Base-by-base conservation (phyloP, 257 asterid genomes). In the Scutellaria galericulata region DNA sequence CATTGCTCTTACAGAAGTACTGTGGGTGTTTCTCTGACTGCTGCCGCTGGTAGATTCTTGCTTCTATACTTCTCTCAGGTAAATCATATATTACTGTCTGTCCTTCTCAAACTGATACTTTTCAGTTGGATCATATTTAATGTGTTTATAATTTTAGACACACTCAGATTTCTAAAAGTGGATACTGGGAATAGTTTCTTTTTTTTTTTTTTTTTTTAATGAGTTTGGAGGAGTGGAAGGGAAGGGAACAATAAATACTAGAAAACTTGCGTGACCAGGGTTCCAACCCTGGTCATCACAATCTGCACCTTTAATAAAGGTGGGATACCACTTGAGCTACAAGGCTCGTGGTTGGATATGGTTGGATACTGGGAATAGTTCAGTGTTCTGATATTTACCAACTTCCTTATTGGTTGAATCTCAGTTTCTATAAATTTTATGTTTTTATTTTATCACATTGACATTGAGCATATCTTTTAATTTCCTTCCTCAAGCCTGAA, bases 1-100 rank as follows among this genome's bases (percentile, higher is more conserved):
- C 99, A 91, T 83, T 94, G 99, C 83, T 91, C 99, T n/a, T 94
- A 94, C 79, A 81, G 63, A 82, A 78, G 86, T 75, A 83, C 90
- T 69, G 10, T 90, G 74, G 76, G 85, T 57, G 86, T 87, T 78
- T 85, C 96, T 76, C 9, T 85, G 65, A 73, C 89, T 58, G 85
- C 86, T 68, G 89, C 96, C 78, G 89, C 95, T 71, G 86, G 93
- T 61, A 86, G 99, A 86, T 95, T 95, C 84, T 86, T 87, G 81
- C 90, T 95, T 80, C 65, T 92, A 79, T 95, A 92, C 75, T 85
- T 85, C 79, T 75, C 94, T 64, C 83, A 92, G 99, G 98, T 92
- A 64, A 63, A 77, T 63, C 45, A 73, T 75, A 59, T 68, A 40
- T 56, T 50, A 12, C 31, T 31, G 37, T 57, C 45, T 70, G 59